Conservation (phyloP, 2,329 filamentous ascomycete genomes). For the Curvularia spicifera region DNA sequence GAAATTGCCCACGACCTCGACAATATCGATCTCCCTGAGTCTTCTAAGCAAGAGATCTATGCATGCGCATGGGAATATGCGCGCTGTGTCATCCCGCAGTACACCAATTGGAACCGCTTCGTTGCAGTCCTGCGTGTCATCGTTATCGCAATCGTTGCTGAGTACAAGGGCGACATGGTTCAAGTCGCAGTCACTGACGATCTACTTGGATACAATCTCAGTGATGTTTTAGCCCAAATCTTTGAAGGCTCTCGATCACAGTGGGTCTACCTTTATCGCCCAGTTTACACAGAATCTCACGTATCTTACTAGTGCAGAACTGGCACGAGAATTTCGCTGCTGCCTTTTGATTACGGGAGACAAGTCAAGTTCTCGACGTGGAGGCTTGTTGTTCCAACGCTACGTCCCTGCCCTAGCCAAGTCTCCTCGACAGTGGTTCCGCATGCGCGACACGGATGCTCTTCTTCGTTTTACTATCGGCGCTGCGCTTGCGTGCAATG, state of each 20-base stretch:
- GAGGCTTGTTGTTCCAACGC: conserved; percentile 34
- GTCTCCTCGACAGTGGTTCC: conserved; percentile 39
- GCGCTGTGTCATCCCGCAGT: conserved; percentile 29
- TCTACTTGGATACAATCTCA: background rate
- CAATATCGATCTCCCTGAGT: background rate
- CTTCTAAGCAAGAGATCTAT: conserved; percentile 17
- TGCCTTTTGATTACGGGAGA: conserved; percentile 24
- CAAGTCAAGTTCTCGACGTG: conserved; percentile 21
- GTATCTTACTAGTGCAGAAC: background rate
- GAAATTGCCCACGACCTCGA: conserved; percentile 1
- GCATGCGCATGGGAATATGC: conserved; percentile 33
- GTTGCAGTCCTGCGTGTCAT: conserved; percentile 28
- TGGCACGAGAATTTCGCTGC: conserved; percentile 26
- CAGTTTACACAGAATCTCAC: background rate
- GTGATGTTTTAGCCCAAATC: background rate
- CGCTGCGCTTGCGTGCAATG: conserved; percentile 43
- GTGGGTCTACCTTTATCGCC: background rate
- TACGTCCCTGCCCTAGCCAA: conserved; percentile 38
- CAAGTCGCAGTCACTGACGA: conserved; percentile 5
- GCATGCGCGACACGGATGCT: conserved; percentile 45
- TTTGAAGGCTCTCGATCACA: background rate
- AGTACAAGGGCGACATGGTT: conserved; percentile 24
- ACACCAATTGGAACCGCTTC: conserved; percentile 31
- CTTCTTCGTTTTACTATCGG: conserved; percentile 43
- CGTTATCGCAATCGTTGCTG: conserved; percentile 29